Percentiles rank a stretch among this genome's conserved stretches.
These are phyloP conservation scores for Cystobasidiopsis lactophilus DNA, from an alignment of 768 basidiomycete genomes.

Conservation along the genomic window DNA sequence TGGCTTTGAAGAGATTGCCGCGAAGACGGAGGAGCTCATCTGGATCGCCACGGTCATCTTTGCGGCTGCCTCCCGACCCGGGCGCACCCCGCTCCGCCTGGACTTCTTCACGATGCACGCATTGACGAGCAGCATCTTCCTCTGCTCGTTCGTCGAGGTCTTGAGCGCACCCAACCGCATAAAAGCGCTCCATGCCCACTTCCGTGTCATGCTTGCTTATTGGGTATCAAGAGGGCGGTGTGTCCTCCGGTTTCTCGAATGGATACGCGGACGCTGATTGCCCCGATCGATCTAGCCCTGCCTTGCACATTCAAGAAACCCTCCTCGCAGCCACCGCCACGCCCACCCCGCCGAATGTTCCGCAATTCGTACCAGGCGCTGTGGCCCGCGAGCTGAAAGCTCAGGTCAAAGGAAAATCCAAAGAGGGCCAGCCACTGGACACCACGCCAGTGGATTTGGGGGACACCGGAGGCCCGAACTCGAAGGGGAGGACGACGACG, in stretches of 20 bases:
- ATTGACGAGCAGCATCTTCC: constrained; percentile 18
- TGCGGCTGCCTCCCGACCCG: constrained; percentile 15
- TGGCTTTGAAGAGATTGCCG: constrained; percentile 17
- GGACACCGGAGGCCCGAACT: too few relatives aligned
- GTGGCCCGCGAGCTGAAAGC: background rate
- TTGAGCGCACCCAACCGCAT: constrained; percentile 18
- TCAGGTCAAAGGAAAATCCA: background rate
- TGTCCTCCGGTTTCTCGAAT: too few relatives aligned
- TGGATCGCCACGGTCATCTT: constrained; percentile 19
- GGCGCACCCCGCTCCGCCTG: constrained; percentile 15
- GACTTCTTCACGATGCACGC: constrained; percentile 21
- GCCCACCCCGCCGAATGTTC: constrained; percentile 3
- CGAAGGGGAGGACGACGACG: background rate
- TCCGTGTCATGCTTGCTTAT: constrained; percentile 16
- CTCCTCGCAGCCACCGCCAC: constrained; percentile 13
- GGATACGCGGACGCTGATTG: too few relatives aligned
- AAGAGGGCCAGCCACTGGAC: too few relatives aligned
- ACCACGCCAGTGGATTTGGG: too few relatives aligned
- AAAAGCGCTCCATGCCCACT: constrained; percentile 16
- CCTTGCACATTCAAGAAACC: constrained; percentile 15
- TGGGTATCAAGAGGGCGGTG: too few relatives aligned
- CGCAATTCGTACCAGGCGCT: background rate
- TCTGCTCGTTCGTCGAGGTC: constrained; percentile 16
- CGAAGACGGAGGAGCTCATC: constrained; percentile 18
- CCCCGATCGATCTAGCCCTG: constrained; percentile 16